Conservation (phyloP, 306 rosid genomes). For the Echinosophora koreensis region DNA sequence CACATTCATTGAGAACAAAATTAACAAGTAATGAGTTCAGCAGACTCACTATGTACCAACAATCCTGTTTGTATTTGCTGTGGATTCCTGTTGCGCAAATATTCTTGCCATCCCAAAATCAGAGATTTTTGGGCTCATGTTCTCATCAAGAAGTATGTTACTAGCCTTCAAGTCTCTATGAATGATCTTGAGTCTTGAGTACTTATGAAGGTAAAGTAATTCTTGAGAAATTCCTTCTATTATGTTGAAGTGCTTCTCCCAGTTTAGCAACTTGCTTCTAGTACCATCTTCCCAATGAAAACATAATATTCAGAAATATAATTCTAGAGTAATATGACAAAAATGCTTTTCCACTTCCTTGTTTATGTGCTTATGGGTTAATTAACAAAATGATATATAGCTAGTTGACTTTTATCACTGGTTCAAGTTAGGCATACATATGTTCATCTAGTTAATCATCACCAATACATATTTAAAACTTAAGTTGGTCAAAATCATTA, state of each 20-base stretch:
- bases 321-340: neutral
- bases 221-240: conserved; percentile 38
- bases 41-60: conserved; percentile 13
- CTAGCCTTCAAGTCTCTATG: conserved; percentile 36
- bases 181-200: conserved; percentile 20
- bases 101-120: conserved; percentile 30
- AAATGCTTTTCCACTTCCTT: neutral
- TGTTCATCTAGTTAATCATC: no score
- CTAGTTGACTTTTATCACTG: neutral
- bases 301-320: neutral
- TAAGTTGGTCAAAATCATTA: no score
- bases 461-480: no score
- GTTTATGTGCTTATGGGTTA: neutral
- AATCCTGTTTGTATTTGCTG: neutral
- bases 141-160: conserved; percentile 41
- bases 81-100: neutral
- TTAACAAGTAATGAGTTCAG: neutral
- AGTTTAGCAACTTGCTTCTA: neutral
- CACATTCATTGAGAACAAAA: neutral
- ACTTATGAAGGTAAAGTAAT: conserved; percentile 27
- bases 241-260: conserved; percentile 25
- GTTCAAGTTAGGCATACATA: no score
- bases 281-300: conserved; percentile 8
- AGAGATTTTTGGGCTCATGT: conserved; percentile 33
- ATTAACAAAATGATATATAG: neutral